Base-by-base conservation (phyloP, 352 stramenopile species). In the Aphanomyces astaci region DNA sequence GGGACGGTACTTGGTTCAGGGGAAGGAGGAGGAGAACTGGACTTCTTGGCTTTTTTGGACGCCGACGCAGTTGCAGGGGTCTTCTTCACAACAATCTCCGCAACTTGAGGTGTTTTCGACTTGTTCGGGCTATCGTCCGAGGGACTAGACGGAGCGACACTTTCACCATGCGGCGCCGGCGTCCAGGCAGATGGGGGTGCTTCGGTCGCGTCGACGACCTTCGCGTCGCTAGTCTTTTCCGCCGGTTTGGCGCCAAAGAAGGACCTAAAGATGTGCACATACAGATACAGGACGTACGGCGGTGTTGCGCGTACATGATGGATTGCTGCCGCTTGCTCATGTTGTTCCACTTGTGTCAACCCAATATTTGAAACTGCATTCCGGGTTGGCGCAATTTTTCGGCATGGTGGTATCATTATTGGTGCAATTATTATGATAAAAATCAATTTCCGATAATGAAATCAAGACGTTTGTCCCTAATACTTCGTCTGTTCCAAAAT, bases 281-380 rank as follows among this genome's bases (percentile, higher is more conserved):
- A 32, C 28, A 13, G 10, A 36, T 32, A 22, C 22, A 28, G 24
- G 19, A 31, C 27, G 51, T 36, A 40, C n/a, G n/a, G n/a, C n/a
- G n/a, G n/a, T n/a, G n/a, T n/a, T n/a, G 39, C 39, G 39, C 48
- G 13, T 59, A 65, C 56, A 46, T 65, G 56, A 65, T 65, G 22
- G 56, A 65, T 30, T 65, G 56, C 28, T 65, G 56, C 24, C 56
- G 56, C 56, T 65, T 65, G 39, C 56, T 65, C 56, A 65, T 65
- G n/a, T 5, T 43, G 36, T 43, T 15, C 36, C 7, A 43, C 15
- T 43, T 43, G n/a, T n/a, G n/a, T n/a, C n/a, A n/a, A n/a, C 36
- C 36, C 36, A 43, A 43, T 15, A 15, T 7, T 15, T 43, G 36
- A 43, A 43, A 43, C 36, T 43, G 36, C 36, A 43, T 43, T 43